These are phyloP conservation scores for Dothideomycetes sp. DNA, from an alignment of 2,329 filamentous ascomycete species.

Conservation along the genomic window DNA sequence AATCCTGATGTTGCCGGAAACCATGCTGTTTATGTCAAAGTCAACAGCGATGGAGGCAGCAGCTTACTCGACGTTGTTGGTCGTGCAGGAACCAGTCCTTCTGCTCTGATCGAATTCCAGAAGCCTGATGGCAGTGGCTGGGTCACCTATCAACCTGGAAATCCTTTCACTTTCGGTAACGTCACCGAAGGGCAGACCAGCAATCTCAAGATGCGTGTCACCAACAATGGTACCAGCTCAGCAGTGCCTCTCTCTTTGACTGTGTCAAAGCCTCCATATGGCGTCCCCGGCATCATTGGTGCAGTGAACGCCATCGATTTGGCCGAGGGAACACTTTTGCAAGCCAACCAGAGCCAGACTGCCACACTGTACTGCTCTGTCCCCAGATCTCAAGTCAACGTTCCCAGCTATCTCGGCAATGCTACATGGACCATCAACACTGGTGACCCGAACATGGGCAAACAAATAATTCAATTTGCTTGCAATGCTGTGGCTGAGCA, in stretches of 20 bases:
- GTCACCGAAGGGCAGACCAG: slow-evolving; percentile 44
- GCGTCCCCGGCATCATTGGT: slow-evolving; percentile 44
- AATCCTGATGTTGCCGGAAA: slow-evolving; percentile 39
- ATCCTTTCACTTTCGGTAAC: slow-evolving; percentile 47
- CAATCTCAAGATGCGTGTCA: slow-evolving; percentile 44
- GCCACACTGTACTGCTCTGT: slow-evolving; percentile 48
- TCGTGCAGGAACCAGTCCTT: slow-evolving; percentile 41
- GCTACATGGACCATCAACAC: slow-evolving; percentile 51
- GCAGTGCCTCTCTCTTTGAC: slow-evolving; percentile 47
- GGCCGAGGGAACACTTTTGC: slow-evolving; percentile 46
- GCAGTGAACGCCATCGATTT: slow-evolving; percentile 49
- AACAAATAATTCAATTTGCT: slow-evolving; percentile 44
- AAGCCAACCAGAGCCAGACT: slow-evolving; percentile 41
- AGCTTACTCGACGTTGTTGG: slow-evolving; percentile 41
- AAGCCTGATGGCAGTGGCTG: slow-evolving; percentile 42
- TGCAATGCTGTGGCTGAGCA: slow-evolving; percentile 47
- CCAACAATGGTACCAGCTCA: slow-evolving; percentile 41
- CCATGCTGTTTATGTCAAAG: slow-evolving; percentile 41
- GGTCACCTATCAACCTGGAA: slow-evolving; percentile 37
- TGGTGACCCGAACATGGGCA: slow-evolving; percentile 44
- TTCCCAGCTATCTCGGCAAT: slow-evolving; percentile 39
- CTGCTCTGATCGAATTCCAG: slow-evolving; percentile 48
- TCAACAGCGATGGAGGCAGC: slow-evolving; percentile 44
- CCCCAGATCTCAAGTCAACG: slow-evolving; percentile 47
- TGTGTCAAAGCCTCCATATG: slow-evolving; percentile 53